Base-by-base conservation (phyloP, 2,329 filamentous ascomycete genomes). In the Lachnellula suecica region DNA sequence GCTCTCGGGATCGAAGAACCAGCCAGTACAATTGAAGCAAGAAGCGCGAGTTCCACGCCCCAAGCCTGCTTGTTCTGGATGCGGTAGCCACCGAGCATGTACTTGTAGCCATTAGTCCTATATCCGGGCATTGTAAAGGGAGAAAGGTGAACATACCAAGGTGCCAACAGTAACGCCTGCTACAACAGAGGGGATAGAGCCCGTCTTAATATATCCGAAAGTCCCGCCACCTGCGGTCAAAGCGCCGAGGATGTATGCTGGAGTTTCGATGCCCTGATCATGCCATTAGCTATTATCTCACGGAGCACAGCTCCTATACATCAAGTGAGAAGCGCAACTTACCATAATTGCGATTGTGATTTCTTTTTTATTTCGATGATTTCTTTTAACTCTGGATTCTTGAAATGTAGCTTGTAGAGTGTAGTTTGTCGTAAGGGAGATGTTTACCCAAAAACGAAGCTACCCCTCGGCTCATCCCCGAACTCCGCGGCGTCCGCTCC, bases 151-250 rank as follows among this genome's bases (percentile, higher is more conserved):
- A 61, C 67, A 22, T 74, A 81, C 78, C 54, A 90, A 72, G 15
- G 78, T 73, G 42, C 94, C 94, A 60, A 99, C 91, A 29, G 87
- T 85, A 61, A 90, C 77, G 47, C 94, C 94, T 13, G 94, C 94
- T 11, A 83, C 84, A 62, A 97, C 79, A 11, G 91, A 96, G 34
- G 93, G 93, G 45, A 96, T 70, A 22, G 92, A 97, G 53, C 90
- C 83, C 1, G 92, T 94, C 69, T 87, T 85, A 41, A 87, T 77
- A 72, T 91, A 99, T 67, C 94, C 94, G 67, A 89, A 88, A 54
- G 89, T 87, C 59, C 94, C 94, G 63, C 94, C 94, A 52, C 87
- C 80, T 47, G 92, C 91, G 53, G 92, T 97, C 53, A 97, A 79
- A 59, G 84, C 79, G 56, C 88, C 89, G 66, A 97, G 84, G 65